Evolutionary conservation across 2,329 filamentous ascomycete genomes (phyloP), one percentile per base, ranked within the genome.

Genomic region (Fusarium tjaetaba): DNA sequence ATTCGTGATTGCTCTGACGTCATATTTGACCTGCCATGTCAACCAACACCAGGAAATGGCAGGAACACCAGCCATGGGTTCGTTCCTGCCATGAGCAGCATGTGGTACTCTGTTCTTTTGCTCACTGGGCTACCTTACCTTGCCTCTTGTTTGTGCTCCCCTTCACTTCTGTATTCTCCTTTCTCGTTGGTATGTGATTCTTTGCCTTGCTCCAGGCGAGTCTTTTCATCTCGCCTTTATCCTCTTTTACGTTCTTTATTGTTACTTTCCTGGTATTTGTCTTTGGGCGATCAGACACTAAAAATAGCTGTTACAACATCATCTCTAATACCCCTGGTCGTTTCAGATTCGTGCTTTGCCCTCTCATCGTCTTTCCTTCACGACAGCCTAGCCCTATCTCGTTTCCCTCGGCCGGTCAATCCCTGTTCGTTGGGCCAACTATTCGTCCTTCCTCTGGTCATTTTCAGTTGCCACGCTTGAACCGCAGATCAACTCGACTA

Each of bases 401-500:
- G 67, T 68, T 60, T 58, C 41, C 61, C 68, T 55, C 51, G 42
- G 30, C 59, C 68, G 45, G 58, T 56, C 55, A 22, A 72, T 64
- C 68, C 71, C 57, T 68, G 71, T 26, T 68, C 34, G 36, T 39
- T 65, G 43, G 52, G 26, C 53, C 49, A 72, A 53, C 32, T 42
- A 32, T 39, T 52, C 52, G 63, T 57, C 70, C 16, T 57, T 30
- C 48, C 41, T 71, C 61, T 62, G 53, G 66, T 60, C 57, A 60
- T 51, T 65, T 39, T 46, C 48, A 42, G 45, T 55, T 46, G 60
- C 38, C 51, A 69, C 56, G 41, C 58, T 66, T 64, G 30, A 53
- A 61, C 34, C 42, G 71, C 67, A 72, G 67, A 71, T 73, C 71
- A 61, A 45, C 59, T 64, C 32, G 63, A 72, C 71, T 68, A 65